A percentile compares a stretch with the other conserved stretches of the same genome.
These are phyloP conservation scores for Pseudonitzschia multiseries DNA, from an alignment of 108 stramenopile species.

Conservation along the genomic window DNA sequence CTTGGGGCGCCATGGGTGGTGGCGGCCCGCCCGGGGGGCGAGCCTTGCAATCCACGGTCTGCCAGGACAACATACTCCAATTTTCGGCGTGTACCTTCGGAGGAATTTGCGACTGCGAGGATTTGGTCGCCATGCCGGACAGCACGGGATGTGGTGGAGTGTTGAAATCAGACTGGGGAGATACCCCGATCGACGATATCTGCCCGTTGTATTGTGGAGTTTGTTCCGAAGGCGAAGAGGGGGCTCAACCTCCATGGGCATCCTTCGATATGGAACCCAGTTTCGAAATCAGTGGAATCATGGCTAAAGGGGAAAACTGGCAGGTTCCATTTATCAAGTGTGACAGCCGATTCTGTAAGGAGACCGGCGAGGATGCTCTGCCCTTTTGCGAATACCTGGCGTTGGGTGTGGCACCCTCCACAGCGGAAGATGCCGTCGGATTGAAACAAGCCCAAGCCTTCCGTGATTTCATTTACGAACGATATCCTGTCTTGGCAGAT, in stretches of 20 bases:
- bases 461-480: conserved; percentile 44
- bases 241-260: not conserved
- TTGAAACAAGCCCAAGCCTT: conserved; percentile 53
- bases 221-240: conserved; percentile 2
- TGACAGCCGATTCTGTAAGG: conserved; percentile 52
- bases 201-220: conserved; percentile 9
- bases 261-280: not conserved
- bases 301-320: conserved; percentile 43
- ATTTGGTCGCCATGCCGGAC: conserved; percentile 21
- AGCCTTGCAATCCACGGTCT: not conserved
- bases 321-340: conserved; percentile 82
- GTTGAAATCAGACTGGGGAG: conserved; percentile 20
- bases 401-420: conserved; percentile 55
- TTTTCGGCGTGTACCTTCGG: conserved; percentile 22
- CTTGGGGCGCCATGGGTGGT: not conserved
- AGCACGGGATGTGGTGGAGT: conserved; percentile 32
- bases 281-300: conserved; percentile 39
- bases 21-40: not conserved
- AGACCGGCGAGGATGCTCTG: conserved; percentile 61
- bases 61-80: conserved; percentile 10
- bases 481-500: conserved; percentile 50
- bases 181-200: conserved; percentile 5
- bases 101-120: conserved; percentile 31
- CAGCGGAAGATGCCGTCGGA: conserved; percentile 31
- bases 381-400: conserved; percentile 58